phyloP scores from a whole-genome alignment of 208 protist genomes.

The Crithidia bombi region DNA sequence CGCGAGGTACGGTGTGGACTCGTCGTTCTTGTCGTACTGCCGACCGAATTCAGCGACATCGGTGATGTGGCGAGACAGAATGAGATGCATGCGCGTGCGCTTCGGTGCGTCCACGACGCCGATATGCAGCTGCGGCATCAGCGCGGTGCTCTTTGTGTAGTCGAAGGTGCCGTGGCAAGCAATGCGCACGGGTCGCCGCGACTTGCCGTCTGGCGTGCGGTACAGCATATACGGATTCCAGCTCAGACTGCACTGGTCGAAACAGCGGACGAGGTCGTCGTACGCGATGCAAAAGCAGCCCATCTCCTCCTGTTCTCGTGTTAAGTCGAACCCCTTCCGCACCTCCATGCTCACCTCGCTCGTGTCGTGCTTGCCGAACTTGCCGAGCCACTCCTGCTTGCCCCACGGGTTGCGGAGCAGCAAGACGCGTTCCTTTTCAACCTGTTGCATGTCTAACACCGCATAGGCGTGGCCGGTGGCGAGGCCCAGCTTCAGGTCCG shows the following conservation, averaged over 20 bases:
- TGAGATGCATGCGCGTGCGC: conserved; percentile 81
- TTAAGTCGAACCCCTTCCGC: conserved; percentile 54
- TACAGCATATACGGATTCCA: conserved; percentile 92
- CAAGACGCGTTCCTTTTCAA: conserved; percentile 54
- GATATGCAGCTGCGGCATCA: conserved; percentile 84
- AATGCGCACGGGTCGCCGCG: conserved; percentile 65
- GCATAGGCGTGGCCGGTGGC: conserved; percentile 73
- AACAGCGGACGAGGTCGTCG: conserved; percentile 67
- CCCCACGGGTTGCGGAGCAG: conserved; percentile 87
- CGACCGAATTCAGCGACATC: conserved; percentile 65
- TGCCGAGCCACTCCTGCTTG: conserved; percentile 61
- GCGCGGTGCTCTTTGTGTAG: conserved; percentile 51
- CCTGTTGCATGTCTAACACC: conserved; percentile 67
- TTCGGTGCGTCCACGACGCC: conserved; percentile 56
- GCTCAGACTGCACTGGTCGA: conserved; percentile 70
- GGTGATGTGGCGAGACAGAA: conserved; percentile 80
- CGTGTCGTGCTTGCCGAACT: conserved; percentile 60
- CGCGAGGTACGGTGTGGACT: conserved; percentile 55
- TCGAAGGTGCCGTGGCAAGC: conserved; percentile 69
- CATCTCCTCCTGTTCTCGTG: conserved; percentile 44
- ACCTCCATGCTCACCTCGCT: conserved; percentile 42
- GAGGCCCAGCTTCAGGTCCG: conserved; percentile 45
- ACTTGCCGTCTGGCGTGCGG: conserved; percentile 50
- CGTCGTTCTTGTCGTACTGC: conserved; percentile 65
- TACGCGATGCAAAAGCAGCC: conserved; percentile 90